Percentiles rank a stretch among this genome's conserved stretches.
These are phyloP conservation scores for Crucihimalaya himalaica DNA, from an alignment of 345 rosid genomes.

Conservation along the genomic window DNA sequence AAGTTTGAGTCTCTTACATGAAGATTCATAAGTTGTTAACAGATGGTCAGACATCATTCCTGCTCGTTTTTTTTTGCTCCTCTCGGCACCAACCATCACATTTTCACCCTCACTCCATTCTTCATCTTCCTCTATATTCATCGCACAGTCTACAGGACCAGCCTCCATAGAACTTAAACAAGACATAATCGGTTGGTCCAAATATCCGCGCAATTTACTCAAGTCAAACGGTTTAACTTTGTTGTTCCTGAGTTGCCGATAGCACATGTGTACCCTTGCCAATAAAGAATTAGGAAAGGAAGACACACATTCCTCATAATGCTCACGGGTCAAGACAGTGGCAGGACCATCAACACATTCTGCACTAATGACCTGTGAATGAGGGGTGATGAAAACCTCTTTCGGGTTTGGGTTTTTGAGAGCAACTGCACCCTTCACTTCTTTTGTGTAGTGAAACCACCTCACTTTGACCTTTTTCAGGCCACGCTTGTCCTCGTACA, in stretches of 20 bases:
- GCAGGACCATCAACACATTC: slow-evolving; percentile 97
- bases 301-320: slow-evolving; percentile 67
- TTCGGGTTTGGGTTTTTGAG: slow-evolving; percentile 76
- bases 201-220: slow-evolving; percentile 83
- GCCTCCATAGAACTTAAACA: slow-evolving; percentile 60
- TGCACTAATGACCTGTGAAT: slow-evolving; percentile 93
- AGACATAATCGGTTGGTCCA: slow-evolving; percentile 74
- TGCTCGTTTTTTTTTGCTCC: slow-evolving; percentile 53
- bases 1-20: slow-evolving; percentile 51
- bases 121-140: slow-evolving; percentile 59
- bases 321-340: slow-evolving; percentile 73
- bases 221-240: slow-evolving; percentile 80
- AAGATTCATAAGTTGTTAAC: slow-evolving; percentile 43
- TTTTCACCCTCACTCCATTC: slow-evolving; percentile 53
- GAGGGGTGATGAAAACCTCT: slow-evolving; percentile 92
- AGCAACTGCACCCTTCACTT: slow-evolving; percentile 77
- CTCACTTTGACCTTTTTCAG: slow-evolving; percentile 90
- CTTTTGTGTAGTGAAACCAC: slow-evolving; percentile 93
- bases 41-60: slow-evolving; percentile 45
- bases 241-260: slow-evolving; percentile 79
- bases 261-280: slow-evolving; percentile 72
- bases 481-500: slow-evolving; percentile 97
- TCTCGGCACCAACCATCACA: slow-evolving; percentile 63
- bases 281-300: slow-evolving; percentile 62
- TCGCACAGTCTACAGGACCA: slow-evolving; percentile 45